phyloP scores from a whole-genome alignment of 345 rosid species.

The Eucalyptus camaldulensis region DNA sequence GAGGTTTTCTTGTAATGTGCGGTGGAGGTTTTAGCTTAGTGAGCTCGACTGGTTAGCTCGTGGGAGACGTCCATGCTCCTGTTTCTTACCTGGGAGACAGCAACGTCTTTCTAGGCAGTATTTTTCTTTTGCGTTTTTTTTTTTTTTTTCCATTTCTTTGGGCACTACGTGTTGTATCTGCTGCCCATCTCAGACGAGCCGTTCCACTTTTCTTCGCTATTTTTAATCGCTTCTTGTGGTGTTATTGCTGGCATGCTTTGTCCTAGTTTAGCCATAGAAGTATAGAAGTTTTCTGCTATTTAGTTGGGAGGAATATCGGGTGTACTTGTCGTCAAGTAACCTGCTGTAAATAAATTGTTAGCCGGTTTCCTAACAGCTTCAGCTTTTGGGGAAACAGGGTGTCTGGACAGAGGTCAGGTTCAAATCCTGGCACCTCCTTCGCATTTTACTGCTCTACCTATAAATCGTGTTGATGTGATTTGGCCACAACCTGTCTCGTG shows the following conservation, averaged over 20 bases:
- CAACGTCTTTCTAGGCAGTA: background rate
- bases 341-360: background rate
- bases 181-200: background rate
- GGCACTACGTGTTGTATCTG: background rate
- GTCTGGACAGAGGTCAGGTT: background rate
- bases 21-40: background rate
- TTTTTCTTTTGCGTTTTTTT: background rate
- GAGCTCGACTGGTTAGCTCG: background rate
- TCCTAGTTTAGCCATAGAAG: background rate
- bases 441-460: background rate
- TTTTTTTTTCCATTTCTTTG: background rate
- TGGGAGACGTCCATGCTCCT: background rate
- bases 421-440: background rate
- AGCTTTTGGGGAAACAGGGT: background rate
- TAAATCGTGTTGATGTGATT: background rate
- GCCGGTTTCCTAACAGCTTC: background rate
- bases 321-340: background rate
- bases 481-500: background rate
- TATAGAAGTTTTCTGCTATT: background rate
- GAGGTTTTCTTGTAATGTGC: background rate
- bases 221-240: background rate
- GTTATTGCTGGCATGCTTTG: background rate
- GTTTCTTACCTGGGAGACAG: background rate
- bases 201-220: background rate
- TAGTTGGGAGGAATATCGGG: background rate